Evolutionary conservation across 306 rosid genomes (phyloP).

Genomic region (Aeschynomene evenia): DNA sequence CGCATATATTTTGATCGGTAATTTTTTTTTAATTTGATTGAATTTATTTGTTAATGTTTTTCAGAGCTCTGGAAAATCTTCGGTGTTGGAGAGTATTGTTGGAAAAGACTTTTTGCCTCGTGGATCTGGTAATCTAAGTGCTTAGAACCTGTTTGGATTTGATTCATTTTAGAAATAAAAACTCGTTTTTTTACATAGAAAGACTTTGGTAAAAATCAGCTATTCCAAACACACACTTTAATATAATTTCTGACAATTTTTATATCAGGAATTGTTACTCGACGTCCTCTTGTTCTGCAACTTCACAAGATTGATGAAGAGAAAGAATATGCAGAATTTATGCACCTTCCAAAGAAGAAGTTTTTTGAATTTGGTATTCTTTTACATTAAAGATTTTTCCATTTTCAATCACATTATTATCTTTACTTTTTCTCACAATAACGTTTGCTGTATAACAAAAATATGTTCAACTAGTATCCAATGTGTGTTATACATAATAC

Average conservation of each 20-base stretch:
- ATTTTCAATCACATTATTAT: background rate
- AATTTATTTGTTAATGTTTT: slow-evolving; percentile 15
- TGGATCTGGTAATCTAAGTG: slow-evolving; percentile 75
- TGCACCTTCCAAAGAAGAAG: slow-evolving; percentile 79
- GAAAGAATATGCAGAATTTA: slow-evolving; percentile 83
- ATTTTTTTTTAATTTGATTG: background rate
- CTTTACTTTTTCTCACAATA: no score
- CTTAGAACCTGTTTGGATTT: background rate
- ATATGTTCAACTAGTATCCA: no score
- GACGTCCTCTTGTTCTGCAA: slow-evolving; percentile 93
- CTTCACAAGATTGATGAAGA: slow-evolving; percentile 78
- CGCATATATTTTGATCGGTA: slow-evolving; percentile 6
- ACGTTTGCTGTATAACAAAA: no score
- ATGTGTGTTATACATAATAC: no score
- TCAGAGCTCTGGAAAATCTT: slow-evolving; percentile 97
- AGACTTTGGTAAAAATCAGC: background rate
- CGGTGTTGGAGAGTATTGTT: slow-evolving; percentile 93
- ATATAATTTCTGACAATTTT: background rate
- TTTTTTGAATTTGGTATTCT: slow-evolving; percentile 76
- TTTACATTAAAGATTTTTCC: background rate
- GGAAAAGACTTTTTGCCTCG: slow-evolving; percentile 99
- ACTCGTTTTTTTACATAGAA: background rate
- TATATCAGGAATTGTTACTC: slow-evolving; percentile 82
- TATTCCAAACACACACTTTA: background rate
- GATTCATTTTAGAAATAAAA: background rate